Evolutionary conservation across 129 eudicot species (phyloP).

Genomic region (Flaveria linearis): DNA sequence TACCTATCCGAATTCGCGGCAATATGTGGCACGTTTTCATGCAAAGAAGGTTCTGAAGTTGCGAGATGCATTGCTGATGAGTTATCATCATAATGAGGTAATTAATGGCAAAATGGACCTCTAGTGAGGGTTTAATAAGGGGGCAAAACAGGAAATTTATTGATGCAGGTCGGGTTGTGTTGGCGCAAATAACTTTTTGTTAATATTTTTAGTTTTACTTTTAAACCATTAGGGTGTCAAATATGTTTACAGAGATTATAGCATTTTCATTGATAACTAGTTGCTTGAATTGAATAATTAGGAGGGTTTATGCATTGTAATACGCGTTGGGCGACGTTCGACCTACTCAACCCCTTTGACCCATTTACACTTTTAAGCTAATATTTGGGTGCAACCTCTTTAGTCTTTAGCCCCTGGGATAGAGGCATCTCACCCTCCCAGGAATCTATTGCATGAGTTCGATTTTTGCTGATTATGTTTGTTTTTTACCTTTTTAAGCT

Average conservation of each 20-base stretch:
- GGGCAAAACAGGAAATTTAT: not conserved
- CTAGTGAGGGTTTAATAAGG: not conserved
- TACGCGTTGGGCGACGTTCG: not conserved
- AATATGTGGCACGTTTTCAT: slow-evolving; percentile 84
- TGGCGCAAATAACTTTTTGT: not conserved
- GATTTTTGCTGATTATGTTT: no score
- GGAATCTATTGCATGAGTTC: no score
- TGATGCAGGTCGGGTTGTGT: not conserved
- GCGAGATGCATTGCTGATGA: slow-evolving; percentile 80
- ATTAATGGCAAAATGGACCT: slow-evolving; percentile 17
- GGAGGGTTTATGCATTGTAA: not conserved
- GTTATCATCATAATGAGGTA: slow-evolving; percentile 97
- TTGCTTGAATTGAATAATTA: not conserved
- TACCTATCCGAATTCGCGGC: slow-evolving; percentile 69
- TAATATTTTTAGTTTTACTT: not conserved
- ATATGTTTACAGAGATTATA: not conserved
- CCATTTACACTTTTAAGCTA: not conserved
- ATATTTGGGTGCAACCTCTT: no score
- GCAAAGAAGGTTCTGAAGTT: slow-evolving; percentile 87
- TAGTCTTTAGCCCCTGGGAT: no score
- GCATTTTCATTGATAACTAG: not conserved
- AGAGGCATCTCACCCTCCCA: no score
- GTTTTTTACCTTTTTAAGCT: not conserved
- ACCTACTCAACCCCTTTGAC: not conserved
- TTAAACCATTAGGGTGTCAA: not conserved